These are phyloP conservation scores for Stylosanthes scabra DNA, from an alignment of 331 rosid genomes.

Conservation along the genomic window DNA sequence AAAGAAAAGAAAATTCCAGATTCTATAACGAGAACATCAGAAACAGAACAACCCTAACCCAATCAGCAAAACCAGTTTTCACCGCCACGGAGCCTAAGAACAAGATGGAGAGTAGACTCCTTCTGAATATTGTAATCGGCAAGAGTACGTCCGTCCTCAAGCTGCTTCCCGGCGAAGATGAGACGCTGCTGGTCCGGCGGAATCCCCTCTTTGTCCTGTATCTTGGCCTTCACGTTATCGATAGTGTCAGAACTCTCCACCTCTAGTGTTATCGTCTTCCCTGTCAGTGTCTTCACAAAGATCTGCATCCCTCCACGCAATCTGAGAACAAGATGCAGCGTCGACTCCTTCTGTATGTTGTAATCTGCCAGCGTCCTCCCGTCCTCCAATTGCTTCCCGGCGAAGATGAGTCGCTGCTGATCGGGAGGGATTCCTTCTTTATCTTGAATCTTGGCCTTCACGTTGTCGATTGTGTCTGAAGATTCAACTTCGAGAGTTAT, in stretches of 20 bases:
- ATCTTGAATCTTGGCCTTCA: background rate
- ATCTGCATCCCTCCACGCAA: background rate
- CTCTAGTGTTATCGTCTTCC: background rate
- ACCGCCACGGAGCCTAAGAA: slow-evolving; percentile 37
- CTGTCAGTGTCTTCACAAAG: background rate
- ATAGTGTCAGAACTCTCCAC: background rate
- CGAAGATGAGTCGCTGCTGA: background rate
- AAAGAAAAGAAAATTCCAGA: too few species aligned
- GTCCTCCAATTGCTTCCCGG: background rate
- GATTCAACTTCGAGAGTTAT: slow-evolving; percentile 51
- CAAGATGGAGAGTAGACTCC: slow-evolving; percentile 36
- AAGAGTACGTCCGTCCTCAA: background rate
- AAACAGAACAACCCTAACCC: background rate
- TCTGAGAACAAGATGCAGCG: background rate
- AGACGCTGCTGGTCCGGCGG: background rate
- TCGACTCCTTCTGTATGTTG: background rate
- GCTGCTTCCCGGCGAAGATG: background rate
- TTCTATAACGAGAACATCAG: background rate
- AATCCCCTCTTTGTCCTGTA: too few species aligned
- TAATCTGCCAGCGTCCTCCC: background rate
- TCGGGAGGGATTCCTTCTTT: background rate
- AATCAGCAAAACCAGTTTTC: background rate
- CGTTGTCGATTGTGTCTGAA: background rate
- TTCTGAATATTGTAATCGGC: background rate
- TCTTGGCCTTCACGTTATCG: too few species aligned